These are phyloP conservation scores for Besnoitia besnoiti DNA, from an alignment of 169 alveolate genomes.

Conservation along the genomic window DNA sequence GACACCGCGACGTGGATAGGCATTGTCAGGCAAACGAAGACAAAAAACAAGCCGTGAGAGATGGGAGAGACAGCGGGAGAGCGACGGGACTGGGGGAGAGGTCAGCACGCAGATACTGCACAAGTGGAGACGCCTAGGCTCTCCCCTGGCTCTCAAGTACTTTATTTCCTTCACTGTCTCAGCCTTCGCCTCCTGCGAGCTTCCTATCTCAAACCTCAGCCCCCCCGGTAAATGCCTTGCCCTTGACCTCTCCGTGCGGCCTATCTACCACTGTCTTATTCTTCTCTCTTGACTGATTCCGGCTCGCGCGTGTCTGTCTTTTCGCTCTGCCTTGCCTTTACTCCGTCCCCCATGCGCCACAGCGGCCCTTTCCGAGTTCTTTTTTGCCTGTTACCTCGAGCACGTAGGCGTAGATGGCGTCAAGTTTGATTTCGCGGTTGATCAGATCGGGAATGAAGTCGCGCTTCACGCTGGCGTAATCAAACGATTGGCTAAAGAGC, in stretches of 20 bases:
- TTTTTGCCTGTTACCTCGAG: neutral
- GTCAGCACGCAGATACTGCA: neutral
- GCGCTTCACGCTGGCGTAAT: constrained; percentile 8
- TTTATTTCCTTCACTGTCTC: too few species aligned
- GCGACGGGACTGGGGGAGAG: neutral
- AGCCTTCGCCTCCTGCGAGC: too few species aligned
- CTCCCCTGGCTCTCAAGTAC: neutral
- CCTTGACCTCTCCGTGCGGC: too few species aligned
- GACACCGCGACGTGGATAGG: too few species aligned
- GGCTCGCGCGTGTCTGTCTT: neutral
- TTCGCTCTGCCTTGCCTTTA: neutral
- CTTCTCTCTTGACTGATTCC: too few species aligned
- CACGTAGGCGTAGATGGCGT: constrained; percentile 4
- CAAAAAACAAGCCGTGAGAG: neutral
- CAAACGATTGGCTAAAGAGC: neutral
- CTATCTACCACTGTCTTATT: too few species aligned
- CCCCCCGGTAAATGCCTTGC: too few species aligned
- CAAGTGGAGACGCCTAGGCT: neutral
- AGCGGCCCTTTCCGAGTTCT: neutral
- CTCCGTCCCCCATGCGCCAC: neutral
- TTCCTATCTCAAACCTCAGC: too few species aligned
- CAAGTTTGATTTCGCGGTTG: constrained; percentile 5
- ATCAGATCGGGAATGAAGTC: constrained; percentile 42
- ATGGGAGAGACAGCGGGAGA: neutral
- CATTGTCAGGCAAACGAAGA: neutral